Percentiles rank a stretch among this genome's conserved stretches.
phyloP scores from a whole-genome alignment of 73 alveolate species.

The Paramecium sonneborni region DNA sequence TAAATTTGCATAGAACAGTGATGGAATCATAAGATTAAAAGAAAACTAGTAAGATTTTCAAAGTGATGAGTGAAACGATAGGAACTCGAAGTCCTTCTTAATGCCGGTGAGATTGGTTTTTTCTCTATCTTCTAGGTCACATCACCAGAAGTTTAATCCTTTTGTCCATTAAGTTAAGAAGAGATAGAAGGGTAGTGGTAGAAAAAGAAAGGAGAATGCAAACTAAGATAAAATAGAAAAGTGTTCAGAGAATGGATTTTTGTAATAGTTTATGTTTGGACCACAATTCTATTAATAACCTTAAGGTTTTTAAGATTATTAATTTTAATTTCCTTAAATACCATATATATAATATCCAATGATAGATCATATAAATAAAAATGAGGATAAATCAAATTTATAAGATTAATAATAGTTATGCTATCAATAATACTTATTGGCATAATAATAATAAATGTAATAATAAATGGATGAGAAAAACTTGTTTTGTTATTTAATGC shows the following conservation, averaged over 20 bases:
- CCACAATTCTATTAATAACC: background rate
- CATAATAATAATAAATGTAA: background rate
- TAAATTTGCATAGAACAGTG: background rate
- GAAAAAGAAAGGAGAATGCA: background rate
- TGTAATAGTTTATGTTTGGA: background rate
- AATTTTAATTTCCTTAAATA: background rate
- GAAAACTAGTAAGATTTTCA: slow-evolving; percentile 27
- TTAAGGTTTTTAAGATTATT: background rate
- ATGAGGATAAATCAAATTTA: background rate
- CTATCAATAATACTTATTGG: background rate
- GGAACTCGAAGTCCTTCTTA: slow-evolving; percentile 41
- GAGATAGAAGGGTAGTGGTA: slow-evolving; percentile 1
- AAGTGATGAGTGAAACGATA: slow-evolving; percentile 26
- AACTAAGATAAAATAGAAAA: background rate
- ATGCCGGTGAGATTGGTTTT: slow-evolving; percentile 6
- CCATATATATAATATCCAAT: background rate
- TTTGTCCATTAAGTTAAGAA: background rate
- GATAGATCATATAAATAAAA: background rate
- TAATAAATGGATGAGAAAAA: background rate
- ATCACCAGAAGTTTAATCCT: slow-evolving; percentile 40
- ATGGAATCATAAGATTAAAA: slow-evolving; percentile 38
- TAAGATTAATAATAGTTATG: background rate
- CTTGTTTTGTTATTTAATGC: background rate
- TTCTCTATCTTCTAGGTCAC: slow-evolving; percentile 14
- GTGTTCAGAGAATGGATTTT: background rate